These are phyloP conservation scores for Arctostaphylos glauca DNA, from an alignment of 148 eudicot genomes.

Conservation along the genomic window DNA sequence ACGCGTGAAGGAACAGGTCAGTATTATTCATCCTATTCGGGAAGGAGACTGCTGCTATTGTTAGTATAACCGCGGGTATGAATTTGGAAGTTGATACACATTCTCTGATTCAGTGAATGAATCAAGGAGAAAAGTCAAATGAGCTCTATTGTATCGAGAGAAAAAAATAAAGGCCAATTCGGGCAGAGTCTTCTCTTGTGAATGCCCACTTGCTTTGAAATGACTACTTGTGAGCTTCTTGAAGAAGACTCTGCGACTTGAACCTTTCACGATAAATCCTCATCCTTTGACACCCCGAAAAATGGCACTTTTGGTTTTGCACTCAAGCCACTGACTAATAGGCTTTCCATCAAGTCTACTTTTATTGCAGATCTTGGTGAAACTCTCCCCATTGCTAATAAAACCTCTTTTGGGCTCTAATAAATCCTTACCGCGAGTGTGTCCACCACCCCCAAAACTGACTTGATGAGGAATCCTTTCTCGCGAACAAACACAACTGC, in stretches of 20 bases:
- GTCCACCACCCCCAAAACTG: too few relatives aligned
- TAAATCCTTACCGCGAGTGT: neutral
- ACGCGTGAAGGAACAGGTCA: slow-evolving; percentile 75
- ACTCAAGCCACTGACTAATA: neutral
- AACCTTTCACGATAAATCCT: too few relatives aligned
- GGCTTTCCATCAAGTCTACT: neutral
- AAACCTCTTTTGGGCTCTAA: neutral
- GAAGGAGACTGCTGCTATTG: neutral
- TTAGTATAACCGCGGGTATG: neutral
- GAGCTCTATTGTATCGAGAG: neutral
- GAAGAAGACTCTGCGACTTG: too few relatives aligned
- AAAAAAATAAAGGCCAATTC: neutral
- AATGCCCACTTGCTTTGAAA: too few relatives aligned
- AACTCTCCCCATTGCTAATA: neutral
- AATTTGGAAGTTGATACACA: neutral
- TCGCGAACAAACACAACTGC: too few relatives aligned
- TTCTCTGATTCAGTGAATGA: neutral
- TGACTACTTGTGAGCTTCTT: too few relatives aligned
- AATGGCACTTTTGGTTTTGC: too few relatives aligned
- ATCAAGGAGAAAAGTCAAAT: neutral
- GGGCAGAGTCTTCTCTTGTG: too few relatives aligned
- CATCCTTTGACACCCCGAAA: too few relatives aligned
- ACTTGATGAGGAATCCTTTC: too few relatives aligned
- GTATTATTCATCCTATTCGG: neutral
- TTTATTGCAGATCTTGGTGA: neutral